Conservation (phyloP, 345 rosid species). For the Eutrema yunnanense region DNA sequence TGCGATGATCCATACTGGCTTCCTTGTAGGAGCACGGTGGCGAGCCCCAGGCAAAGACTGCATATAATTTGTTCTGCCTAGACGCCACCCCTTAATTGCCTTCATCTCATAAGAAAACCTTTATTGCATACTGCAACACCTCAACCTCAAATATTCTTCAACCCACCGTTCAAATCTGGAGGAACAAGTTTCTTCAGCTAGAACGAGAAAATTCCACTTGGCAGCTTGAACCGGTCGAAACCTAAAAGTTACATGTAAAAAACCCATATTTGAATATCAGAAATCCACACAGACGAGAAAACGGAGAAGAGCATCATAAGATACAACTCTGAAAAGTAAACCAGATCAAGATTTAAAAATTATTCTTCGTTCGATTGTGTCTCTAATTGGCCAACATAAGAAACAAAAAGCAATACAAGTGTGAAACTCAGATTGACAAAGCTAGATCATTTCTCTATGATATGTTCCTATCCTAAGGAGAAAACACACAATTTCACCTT, state of each 20-base stretch:
- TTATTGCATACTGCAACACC: conserved; percentile 21
- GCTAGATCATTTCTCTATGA: background rate
- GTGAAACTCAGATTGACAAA: background rate
- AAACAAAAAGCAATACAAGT: conserved; percentile 1
- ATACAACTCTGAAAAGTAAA: background rate
- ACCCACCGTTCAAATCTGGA: background rate
- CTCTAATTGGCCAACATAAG: background rate
- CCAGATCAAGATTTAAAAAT: background rate
- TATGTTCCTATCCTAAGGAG: background rate
- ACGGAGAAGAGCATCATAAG: background rate
- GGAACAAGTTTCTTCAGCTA: conserved; percentile 1
- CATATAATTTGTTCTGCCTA: conserved; percentile 46
- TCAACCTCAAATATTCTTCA: background rate
- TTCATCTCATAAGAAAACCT: conserved; percentile 19
- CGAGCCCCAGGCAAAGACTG: conserved; percentile 65
- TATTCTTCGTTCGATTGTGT: background rate
- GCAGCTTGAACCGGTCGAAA: conserved; percentile 9
- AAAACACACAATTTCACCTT: background rate
- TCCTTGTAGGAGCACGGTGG: conserved; percentile 59
- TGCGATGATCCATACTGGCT: conserved; percentile 76
- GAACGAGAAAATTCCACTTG: background rate
- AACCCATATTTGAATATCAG: background rate
- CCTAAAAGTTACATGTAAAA: background rate
- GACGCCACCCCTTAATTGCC: conserved; percentile 27
- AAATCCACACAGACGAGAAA: background rate